phyloP scores from a whole-genome alignment of 208 protist species.

The Crithidia acanthocephali region DNA sequence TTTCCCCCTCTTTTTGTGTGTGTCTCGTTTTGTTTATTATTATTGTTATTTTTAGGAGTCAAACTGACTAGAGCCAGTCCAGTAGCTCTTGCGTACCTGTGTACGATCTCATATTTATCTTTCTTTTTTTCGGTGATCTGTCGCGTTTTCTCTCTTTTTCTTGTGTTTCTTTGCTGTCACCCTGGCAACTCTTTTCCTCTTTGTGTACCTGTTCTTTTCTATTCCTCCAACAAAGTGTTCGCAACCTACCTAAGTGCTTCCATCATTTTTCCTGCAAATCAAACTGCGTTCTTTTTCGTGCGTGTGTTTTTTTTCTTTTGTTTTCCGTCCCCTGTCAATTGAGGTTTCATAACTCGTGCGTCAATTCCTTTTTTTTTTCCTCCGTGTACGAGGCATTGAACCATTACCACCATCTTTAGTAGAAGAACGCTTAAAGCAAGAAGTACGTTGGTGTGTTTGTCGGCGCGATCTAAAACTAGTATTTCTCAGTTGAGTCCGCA shows the following conservation, averaged over 20 bases:
- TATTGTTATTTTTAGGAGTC: background rate
- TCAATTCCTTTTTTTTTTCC: too few relatives aligned
- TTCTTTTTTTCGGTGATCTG: conserved; percentile 4
- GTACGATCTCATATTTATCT: background rate
- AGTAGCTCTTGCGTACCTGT: conserved; percentile 1
- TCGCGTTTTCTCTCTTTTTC: background rate
- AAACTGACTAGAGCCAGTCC: background rate
- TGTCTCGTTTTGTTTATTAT: background rate
- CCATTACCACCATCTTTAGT: too few relatives aligned
- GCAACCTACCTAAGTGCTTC: too few relatives aligned
- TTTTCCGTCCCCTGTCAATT: background rate
- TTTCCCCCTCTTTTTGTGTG: background rate
- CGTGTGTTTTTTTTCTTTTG: background rate
- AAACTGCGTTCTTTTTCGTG: background rate
- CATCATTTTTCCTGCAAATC: background rate
- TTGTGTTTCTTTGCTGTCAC: background rate
- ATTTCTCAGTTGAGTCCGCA: background rate
- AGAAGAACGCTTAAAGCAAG: too few relatives aligned
- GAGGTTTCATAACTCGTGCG: background rate
- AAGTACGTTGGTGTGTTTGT: background rate
- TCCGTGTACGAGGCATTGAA: too few relatives aligned
- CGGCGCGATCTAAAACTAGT: background rate
- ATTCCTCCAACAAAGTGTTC: too few relatives aligned
- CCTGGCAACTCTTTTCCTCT: too few relatives aligned
- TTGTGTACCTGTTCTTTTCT: too few relatives aligned